A percentile compares a stretch with the other conserved stretches of the same genome.
phyloP scores from a whole-genome alignment of 2,329 filamentous ascomycete species.

The Aureobasidium vineae region DNA sequence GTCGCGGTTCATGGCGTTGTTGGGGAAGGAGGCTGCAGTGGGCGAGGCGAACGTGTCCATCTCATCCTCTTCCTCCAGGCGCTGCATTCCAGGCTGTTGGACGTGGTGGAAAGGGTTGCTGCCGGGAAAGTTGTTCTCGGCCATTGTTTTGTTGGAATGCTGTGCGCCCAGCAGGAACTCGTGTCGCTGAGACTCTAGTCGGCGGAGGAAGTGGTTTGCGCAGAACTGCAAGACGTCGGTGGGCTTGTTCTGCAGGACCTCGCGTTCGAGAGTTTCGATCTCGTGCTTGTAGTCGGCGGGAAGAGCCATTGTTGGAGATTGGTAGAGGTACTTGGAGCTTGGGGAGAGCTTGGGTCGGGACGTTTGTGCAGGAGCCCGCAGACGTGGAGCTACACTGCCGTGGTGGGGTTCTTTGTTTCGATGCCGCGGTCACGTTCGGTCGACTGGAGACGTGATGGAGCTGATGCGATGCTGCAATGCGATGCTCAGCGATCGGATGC shows the following conservation, averaged over 20 bases:
- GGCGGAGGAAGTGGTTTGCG: conserved; percentile 65
- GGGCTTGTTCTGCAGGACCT: conserved; percentile 59
- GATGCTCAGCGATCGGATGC: conserved; percentile 7
- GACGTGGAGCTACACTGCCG: conserved; percentile 26
- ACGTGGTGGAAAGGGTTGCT: conserved; percentile 69
- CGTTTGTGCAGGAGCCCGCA: conserved; percentile 25
- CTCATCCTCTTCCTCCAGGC: conserved; percentile 79
- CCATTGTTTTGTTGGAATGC: conserved; percentile 58
- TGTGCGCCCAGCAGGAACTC: conserved; percentile 54
- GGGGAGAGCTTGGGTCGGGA: conserved; percentile 19
- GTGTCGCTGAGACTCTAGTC: conserved; percentile 63
- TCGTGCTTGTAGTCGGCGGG: conserved; percentile 60
- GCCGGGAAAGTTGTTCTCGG: conserved; percentile 73
- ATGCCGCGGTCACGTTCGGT: conserved; percentile 19
- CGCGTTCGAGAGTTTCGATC: conserved; percentile 62
- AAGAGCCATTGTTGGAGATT: conserved; percentile 35
- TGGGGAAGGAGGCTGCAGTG: conserved; percentile 53
- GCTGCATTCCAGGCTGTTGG: conserved; percentile 48
- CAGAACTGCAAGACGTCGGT: conserved; percentile 68
- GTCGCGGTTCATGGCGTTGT: conserved; percentile 44
- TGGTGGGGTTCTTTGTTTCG: conserved; percentile 17
- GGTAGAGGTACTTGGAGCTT: conserved; percentile 24
- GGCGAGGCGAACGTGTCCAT: conserved; percentile 73
- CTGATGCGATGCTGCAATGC: conserved; percentile 18
- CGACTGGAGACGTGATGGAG: conserved; percentile 2